Base-by-base conservation (phyloP, 805 yeast genomes). In the Starmerella floricola region DNA sequence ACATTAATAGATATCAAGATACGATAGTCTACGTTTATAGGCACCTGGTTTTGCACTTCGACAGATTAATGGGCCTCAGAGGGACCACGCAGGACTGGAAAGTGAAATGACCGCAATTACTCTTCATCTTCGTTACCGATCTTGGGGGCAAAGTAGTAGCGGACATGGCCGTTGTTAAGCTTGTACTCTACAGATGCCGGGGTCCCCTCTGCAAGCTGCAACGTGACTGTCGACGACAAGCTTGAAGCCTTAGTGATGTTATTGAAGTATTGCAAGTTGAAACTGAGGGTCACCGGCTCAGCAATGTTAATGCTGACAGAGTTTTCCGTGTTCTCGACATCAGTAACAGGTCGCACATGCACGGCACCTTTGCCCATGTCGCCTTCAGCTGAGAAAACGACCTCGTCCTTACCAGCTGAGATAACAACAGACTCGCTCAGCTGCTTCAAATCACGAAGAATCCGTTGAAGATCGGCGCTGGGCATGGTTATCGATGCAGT, bases 121-220 rank as follows among this genome's bases (percentile, higher is more conserved):
- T 83, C 94, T 50, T 87, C 55, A 32, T 54, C 97, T 52, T 82
- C 95, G 38, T 41, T 41, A 33, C 46, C 47, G 61, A 91, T 85
- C 72, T 91, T 88, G 46, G 98, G 98, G 55, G 98, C 98, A 62
- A 91, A 73, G 74, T 83, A 91, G 74, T 82, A 91, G 62, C 95
- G 79, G 62, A 91, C 70, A 65, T 84, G 83, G 41, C 98, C 98
- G 62, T 88, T 81, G 49, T 85, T 78, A 59, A 91, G 70, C 64
- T 79, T 80, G 67, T 79, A 91, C 67, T 88, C 96, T 59, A 91
- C 85, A 62, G 86, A 68, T 32, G 96, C 94, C 27, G 98, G 98
- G 13, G 91, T 78, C 60, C 82, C 85, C 57, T 81, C 88, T 16
- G 94, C 82, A 58, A 91, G 73, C 63, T 84, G 82, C 51, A 91